Conservation (phyloP, 2,329 filamentous ascomycete species). For the Bipolaris gigantea region DNA sequence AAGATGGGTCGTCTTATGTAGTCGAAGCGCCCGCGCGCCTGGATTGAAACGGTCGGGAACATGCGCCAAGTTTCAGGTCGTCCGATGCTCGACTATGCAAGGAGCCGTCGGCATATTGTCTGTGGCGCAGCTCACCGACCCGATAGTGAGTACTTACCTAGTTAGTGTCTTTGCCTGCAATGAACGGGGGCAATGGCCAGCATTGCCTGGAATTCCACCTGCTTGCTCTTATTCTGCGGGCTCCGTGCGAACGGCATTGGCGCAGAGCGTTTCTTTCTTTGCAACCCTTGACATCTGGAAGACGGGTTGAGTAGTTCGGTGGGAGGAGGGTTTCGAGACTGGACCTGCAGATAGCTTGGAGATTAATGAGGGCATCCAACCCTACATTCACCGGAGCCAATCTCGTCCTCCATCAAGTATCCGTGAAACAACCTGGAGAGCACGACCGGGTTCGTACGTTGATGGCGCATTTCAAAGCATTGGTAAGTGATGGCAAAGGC, state of each 20-base stretch:
- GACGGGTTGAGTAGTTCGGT: background rate
- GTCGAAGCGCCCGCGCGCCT: conserved; percentile 34
- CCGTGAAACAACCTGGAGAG: background rate
- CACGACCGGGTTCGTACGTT: background rate
- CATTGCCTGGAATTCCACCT: background rate
- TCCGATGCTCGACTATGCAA: conserved; percentile 26
- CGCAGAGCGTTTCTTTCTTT: too few species aligned
- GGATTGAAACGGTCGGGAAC: conserved; percentile 40
- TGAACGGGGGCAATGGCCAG: conserved; percentile 6
- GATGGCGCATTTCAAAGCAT: background rate
- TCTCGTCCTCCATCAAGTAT: background rate
- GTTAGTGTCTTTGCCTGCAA: conserved; percentile 11
- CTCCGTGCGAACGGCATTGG: background rate
- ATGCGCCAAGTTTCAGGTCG: conserved; percentile 38
- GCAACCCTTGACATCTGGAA: background rate
- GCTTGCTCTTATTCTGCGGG: background rate
- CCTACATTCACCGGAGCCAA: background rate
- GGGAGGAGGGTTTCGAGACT: too few species aligned
- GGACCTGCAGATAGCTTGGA: background rate
- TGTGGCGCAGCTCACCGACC: conserved; percentile 17
- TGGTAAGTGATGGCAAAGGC: background rate
- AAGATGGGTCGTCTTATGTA: conserved; percentile 28
- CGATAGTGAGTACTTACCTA: conserved; percentile 11
- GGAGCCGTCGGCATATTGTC: conserved; percentile 16
- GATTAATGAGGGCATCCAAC: conserved; percentile 1